Evolutionary conservation across 202 grass and related monocot species (phyloP).

Genomic region (Dendrocalamus latiflorus): DNA sequence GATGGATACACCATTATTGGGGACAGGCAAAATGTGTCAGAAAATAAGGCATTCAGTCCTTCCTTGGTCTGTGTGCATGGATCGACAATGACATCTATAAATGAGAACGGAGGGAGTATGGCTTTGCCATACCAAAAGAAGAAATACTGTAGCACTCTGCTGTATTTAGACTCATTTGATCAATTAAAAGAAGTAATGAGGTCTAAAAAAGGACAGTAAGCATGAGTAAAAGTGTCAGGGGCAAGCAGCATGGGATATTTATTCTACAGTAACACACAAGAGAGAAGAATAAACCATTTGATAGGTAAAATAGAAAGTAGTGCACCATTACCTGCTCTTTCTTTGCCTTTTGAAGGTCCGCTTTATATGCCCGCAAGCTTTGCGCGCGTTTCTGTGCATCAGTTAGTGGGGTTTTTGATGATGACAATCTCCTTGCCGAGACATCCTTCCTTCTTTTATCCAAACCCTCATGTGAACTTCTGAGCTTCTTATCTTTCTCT

Average conservation of each 20-base stretch:
- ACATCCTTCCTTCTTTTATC: conserved; percentile 77
- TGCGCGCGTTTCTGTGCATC: conserved; percentile 96
- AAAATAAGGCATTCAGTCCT: neutral
- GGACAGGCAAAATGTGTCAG: neutral
- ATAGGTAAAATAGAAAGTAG: conserved; percentile 3
- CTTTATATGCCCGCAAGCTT: conserved; percentile 77
- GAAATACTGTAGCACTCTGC: neutral
- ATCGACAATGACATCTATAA: neutral
- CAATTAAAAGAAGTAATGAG: neutral
- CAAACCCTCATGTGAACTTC: conserved; percentile 53
- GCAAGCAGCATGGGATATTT: neutral
- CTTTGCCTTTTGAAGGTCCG: conserved; percentile 91
- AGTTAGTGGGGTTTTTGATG: conserved; percentile 51
- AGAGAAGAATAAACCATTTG: conserved; percentile 9
- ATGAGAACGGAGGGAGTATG: neutral
- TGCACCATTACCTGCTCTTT: conserved; percentile 62
- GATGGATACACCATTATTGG: neutral
- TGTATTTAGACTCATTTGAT: neutral
- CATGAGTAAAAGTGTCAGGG: neutral
- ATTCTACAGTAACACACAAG: neutral
- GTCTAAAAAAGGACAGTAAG: neutral
- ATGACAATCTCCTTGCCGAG: conserved; percentile 40
- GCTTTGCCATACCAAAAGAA: neutral
- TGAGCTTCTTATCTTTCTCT: conserved; percentile 63
- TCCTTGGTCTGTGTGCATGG: neutral